Conservation (phyloP, 306 rosid genomes). For the Elaeagnus macrophylla region DNA sequence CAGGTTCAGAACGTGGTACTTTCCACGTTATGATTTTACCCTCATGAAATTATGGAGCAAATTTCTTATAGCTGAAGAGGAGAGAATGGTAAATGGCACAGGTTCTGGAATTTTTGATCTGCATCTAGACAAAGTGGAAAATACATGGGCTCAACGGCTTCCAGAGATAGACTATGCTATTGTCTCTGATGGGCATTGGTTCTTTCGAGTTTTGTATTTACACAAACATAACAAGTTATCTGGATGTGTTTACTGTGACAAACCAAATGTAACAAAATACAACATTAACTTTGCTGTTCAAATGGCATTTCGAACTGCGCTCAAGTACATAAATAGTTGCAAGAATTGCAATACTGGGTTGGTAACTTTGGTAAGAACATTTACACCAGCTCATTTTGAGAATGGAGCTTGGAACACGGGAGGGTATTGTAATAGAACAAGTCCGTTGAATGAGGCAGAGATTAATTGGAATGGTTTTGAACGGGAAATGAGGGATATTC, state of each 20-base stretch:
- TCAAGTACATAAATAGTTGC: conserved; percentile 34
- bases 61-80: conserved; percentile 49
- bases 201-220: conserved; percentile 49
- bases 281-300: conserved; percentile 27
- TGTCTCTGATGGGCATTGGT: conserved; percentile 78
- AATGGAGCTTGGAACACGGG: conserved; percentile 70
- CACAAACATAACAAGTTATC: conserved; percentile 21
- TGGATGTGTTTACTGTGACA: conserved; percentile 60
- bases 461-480: conserved; percentile 29
- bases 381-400: conserved; percentile 80
- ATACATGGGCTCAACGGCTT: conserved; percentile 38
- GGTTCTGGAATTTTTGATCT: conserved; percentile 51
- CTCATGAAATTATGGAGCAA: conserved; percentile 65
- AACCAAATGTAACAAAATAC: conserved; percentile 35
- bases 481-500: conserved; percentile 49
- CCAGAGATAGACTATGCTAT: conserved; percentile 56
- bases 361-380: conserved; percentile 59
- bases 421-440: conserved; percentile 66
- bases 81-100: conserved; percentile 59
- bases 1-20: conserved; percentile 54
- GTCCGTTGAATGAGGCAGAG: conserved; percentile 32
- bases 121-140: conserved; percentile 48
- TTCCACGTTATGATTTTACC: conserved; percentile 47
- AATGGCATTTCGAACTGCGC: conserved; percentile 44
- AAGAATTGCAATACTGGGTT: conserved; percentile 27